Conservation (phyloP, 257 asterid species). For the Nicotiana otophora region DNA sequence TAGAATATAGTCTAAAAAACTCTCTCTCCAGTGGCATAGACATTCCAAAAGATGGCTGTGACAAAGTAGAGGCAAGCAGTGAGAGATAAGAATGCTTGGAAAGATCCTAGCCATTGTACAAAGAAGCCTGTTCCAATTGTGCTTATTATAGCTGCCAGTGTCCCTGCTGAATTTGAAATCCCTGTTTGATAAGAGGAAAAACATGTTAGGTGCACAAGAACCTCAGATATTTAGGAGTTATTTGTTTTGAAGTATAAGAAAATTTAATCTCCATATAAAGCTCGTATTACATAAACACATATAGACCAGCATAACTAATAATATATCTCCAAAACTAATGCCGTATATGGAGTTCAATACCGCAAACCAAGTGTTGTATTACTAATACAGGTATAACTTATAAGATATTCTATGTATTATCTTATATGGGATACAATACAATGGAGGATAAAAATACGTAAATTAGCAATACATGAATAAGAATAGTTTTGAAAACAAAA, state of each 20-base stretch:
- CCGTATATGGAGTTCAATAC: neutral
- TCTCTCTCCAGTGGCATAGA: slow-evolving; percentile 84
- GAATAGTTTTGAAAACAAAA: neutral
- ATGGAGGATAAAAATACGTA: no score
- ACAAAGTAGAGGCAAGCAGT: slow-evolving; percentile 87
- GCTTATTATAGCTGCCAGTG: slow-evolving; percentile 84
- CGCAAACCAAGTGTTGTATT: neutral
- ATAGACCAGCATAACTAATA: neutral
- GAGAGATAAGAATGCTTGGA: slow-evolving; percentile 78
- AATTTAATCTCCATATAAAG: neutral
- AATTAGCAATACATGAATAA: neutral
- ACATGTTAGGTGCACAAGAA: neutral
- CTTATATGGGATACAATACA: no score
- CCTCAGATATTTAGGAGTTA: neutral
- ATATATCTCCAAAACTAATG: neutral
- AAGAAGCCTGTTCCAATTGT: slow-evolving; percentile 87
- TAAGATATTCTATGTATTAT: neutral
- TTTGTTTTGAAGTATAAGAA: neutral
- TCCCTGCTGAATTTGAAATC: slow-evolving; percentile 91
- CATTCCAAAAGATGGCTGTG: slow-evolving; percentile 74
- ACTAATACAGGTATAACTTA: neutral
- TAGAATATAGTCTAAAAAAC: slow-evolving; percentile 42
- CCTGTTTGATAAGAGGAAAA: slow-evolving; percentile 31
- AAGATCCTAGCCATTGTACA: slow-evolving; percentile 90
- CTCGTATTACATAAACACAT: neutral